These are phyloP conservation scores for Camelina laxa DNA, from an alignment of 345 rosid species.

Conservation along the genomic window DNA sequence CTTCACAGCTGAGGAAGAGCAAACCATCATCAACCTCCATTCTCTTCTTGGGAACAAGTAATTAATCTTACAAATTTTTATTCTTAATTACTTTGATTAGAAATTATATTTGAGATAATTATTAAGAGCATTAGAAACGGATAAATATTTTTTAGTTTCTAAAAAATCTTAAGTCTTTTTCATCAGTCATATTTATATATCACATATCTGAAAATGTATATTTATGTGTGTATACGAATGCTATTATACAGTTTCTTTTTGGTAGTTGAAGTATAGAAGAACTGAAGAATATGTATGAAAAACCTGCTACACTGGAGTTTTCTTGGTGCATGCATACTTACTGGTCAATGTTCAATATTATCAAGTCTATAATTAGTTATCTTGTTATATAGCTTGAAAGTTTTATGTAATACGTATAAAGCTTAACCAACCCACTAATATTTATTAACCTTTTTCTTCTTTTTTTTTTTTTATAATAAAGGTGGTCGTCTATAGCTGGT, in stretches of 20 bases:
- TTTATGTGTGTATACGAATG: not conserved
- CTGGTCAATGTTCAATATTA: slow-evolving; percentile 29
- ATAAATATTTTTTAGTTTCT: not conserved
- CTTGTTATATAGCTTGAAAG: slow-evolving; percentile 17
- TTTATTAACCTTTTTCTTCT: not conserved
- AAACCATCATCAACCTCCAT: slow-evolving; percentile 70
- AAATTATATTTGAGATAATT: not conserved
- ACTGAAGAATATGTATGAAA: not conserved
- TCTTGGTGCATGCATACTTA: slow-evolving; percentile 39
- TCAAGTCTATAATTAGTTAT: slow-evolving; percentile 1
- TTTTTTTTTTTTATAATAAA: not conserved
- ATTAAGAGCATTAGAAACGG: not conserved
- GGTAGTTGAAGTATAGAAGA: slow-evolving; percentile 21
- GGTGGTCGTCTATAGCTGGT: slow-evolving; percentile 50
- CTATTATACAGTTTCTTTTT: slow-evolving; percentile 1
- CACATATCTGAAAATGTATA: not conserved
- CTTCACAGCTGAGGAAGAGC: slow-evolving; percentile 75
- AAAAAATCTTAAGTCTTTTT: not conserved
- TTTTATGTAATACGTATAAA: slow-evolving; percentile 22
- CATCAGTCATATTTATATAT: not conserved
- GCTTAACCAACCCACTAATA: slow-evolving; percentile 33
- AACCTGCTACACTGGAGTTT: slow-evolving; percentile 42
- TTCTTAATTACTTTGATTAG: not conserved
- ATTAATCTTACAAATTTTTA: not conserved
- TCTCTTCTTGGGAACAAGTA: slow-evolving; percentile 79